Evolutionary conservation across 2,329 filamentous ascomycete genomes (phyloP), one percentile per base, ranked within the genome.

Genomic region (Chrysosporium queenslandicum): DNA sequence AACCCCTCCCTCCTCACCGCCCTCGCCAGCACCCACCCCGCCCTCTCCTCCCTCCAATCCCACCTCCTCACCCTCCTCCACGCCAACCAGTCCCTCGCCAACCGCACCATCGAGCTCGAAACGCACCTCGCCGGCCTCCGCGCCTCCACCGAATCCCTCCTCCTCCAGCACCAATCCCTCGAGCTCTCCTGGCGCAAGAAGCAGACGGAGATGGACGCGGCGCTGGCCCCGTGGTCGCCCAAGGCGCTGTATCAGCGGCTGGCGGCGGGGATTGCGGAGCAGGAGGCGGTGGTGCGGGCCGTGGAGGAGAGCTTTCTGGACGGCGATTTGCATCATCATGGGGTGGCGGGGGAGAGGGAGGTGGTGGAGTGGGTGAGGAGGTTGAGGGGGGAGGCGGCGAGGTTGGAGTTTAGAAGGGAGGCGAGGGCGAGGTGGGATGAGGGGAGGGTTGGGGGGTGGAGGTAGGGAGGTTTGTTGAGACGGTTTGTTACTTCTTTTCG

Each of bases 381-480:
- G 61, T 86, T 94, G 58, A 77, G 88, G 59, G 89, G 91, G 60
- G 86, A 86, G 8, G 86, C 83, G 64, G 85, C 86, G 60, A 72
- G 85, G 53, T 83, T 84, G 56, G 94, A 92, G 63, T 74, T 90
- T 50, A 77, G 92, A 53, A 82, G 84, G 63, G 92, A 97, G 73
- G 80, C 87, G 59, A 94, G 90, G 68, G 86, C 89, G 62, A 78
- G 92, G 61, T 97, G 92, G 92, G 92, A 97, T 66, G 91, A 97
- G 70, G 89, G 91, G 21, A 77, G 91, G 59, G 91, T 97, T 30
- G 91, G 91, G 9, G 92, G 92, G 0, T 97, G 92, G 92, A 80
- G 91, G 63, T 91, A 73, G 27, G 39, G 30, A 14, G 14, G 11
- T 18, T 34, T 50, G 11, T 43, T 50, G n/a, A n/a, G 4, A 40